Base-by-base conservation (phyloP, 2,329 filamentous ascomycete species). In the Xylaria sp. region DNA sequence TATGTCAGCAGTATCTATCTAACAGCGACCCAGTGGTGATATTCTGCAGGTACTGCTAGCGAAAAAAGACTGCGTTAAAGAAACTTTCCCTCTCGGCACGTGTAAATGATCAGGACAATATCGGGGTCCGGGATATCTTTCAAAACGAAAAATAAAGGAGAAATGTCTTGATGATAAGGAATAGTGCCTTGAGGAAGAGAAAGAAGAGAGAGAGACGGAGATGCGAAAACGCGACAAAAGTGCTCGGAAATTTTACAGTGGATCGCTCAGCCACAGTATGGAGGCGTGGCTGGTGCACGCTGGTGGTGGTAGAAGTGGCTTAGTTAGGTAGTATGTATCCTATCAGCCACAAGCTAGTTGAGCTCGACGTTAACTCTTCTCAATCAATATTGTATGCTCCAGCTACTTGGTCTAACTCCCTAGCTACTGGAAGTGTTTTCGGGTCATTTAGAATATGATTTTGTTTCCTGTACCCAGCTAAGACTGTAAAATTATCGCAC, bases 1-100 rank as follows among this genome's bases (percentile, higher is more conserved):
- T 30, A 53, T 97, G 93, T 97, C 81, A 86, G 91, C 93, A 93
- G 90, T 89, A 89, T 88, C 94, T 97, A 97, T 97, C 94, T 97
- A 97, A 95, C 93, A 87, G 91, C 90, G 63, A 88, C 86, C 92
- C 91, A 92, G 93, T 89, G 81, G 82, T 55, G 34, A 74, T 64
- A 74, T 73, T 82, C 83, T 78, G 88, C 92, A 94, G 93, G 92
- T 91, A 91, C 92, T 89, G 94, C 92, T 98, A 98, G 94, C 94
- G 94, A 94, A 97, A 94, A 94, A 93, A 92, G 92, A 91, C 92
- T 93, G 92, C 90, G 83, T 71, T 79, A 80, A 78, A 36, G 24
- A 75, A 60, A 78, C 7, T n/a, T 82, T 92, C 84, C 80, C 79
- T 97, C 92, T 97, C 80, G 93, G 93, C 94, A 96, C 89, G 84